Conservation (phyloP, 306 rosid species). For the Citrullus amarus region DNA sequence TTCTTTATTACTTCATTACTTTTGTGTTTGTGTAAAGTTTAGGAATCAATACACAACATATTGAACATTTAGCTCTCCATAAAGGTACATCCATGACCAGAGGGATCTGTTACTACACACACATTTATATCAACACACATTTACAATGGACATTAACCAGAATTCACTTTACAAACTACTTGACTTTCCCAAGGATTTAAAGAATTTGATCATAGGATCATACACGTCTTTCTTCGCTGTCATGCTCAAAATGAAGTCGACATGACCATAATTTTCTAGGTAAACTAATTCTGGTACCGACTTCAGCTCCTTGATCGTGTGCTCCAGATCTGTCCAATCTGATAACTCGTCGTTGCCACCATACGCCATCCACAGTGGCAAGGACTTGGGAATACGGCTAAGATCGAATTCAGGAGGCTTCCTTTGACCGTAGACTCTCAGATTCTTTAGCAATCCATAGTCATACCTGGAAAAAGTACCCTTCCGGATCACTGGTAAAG, state of each 20-base stretch:
- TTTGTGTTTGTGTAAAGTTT: no score
- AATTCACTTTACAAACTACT: conserved; percentile 16
- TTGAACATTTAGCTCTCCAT: no score
- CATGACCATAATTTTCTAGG: conserved; percentile 73
- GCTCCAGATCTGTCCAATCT: conserved; percentile 50
- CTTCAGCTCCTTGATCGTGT: conserved; percentile 45
- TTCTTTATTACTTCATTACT: no score
- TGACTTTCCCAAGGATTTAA: conserved; percentile 25
- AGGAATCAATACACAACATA: no score
- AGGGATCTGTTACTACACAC: not conserved
- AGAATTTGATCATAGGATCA: conserved; percentile 51
- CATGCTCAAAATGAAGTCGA: conserved; percentile 69
- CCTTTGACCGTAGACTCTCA: conserved; percentile 41
- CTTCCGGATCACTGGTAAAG: conserved; percentile 69
- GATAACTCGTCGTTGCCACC: conserved; percentile 82
- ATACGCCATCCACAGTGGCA: conserved; percentile 89
- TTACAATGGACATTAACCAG: not conserved
- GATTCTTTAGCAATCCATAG: conserved; percentile 67
- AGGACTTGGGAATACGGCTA: conserved; percentile 51
- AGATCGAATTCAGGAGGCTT: conserved; percentile 75
- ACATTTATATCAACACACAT: not conserved
- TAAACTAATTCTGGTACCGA: conserved; percentile 65
- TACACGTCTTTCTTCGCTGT: conserved; percentile 62
- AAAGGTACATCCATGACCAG: not conserved
- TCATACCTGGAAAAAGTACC: conserved; percentile 76